Percentiles rank a stretch among this genome's conserved stretches.
Conservation (phyloP, 768 basidiomycete species). For the Dentipellis sp. region DNA sequence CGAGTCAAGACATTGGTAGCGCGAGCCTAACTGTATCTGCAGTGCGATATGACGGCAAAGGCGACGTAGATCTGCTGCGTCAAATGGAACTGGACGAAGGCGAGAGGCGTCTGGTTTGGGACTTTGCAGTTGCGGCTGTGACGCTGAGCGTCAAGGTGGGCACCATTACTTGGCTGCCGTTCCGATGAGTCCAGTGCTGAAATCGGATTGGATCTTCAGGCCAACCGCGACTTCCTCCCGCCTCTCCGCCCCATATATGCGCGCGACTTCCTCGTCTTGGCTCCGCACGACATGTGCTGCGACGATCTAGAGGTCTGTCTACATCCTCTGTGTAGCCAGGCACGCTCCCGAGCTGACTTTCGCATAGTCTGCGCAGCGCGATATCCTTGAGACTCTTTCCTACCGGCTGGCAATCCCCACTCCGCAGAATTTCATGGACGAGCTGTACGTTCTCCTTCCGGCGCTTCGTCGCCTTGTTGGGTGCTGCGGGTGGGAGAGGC, state of each 20-base stretch:
- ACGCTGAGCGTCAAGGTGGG: constrained; percentile 13
- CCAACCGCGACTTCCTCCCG: constrained; percentile 8
- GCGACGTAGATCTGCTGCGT: neutral
- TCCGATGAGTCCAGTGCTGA: neutral
- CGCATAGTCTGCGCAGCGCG: constrained; percentile 6
- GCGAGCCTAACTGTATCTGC: neutral
- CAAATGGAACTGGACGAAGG: neutral
- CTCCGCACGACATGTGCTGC: constrained; percentile 8
- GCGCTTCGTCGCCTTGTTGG: constrained; percentile 3
- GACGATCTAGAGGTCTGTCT: constrained; percentile 12
- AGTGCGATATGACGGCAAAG: neutral
- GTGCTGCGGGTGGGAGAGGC: constrained; percentile 2
- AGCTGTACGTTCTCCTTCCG: constrained; percentile 6
- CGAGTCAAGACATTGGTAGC: neutral
- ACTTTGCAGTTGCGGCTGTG: constrained; percentile 12
- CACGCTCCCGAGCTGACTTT: neutral
- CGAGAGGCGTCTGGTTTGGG: constrained; percentile 3
- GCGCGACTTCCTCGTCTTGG: constrained; percentile 9
- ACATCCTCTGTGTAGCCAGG: neutral
- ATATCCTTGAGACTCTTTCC: constrained; percentile 7
- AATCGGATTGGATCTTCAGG: neutral
- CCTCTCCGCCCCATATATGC: constrained; percentile 11
- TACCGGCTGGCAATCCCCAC: constrained; percentile 9
- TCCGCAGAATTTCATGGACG: constrained; percentile 10
- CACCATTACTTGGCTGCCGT: neutral